A percentile compares a stretch with the other conserved stretches of the same genome.
phyloP scores from a whole-genome alignment of 2,329 filamentous ascomycete genomes.

The Cercospora sesami region DNA sequence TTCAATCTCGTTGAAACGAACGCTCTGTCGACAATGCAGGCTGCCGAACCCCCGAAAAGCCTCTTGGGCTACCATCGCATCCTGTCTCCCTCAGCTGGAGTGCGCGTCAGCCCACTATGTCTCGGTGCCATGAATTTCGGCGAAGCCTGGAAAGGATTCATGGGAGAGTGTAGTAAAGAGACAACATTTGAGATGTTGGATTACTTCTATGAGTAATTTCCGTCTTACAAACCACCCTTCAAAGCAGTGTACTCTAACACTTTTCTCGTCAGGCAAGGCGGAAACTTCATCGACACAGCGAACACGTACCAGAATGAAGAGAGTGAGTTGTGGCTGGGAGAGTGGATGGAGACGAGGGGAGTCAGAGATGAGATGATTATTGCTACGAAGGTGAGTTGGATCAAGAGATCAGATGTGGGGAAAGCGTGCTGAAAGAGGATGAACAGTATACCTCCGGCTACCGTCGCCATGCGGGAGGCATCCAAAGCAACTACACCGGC shows the following conservation, averaged over 20 bases:
- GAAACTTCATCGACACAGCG: conserved; percentile 49
- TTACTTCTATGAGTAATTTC: conserved; percentile 30
- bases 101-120: conserved; percentile 55
- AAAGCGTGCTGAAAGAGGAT: not conserved
- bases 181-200: conserved; percentile 38
- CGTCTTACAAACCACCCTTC: not conserved
- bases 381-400: conserved; percentile 20
- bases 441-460: conserved; percentile 35
- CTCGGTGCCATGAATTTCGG: conserved; percentile 59
- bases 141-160: conserved; percentile 45
- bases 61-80: conserved; percentile 44
- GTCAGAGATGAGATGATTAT: conserved; percentile 66
- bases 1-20: too few relatives aligned
- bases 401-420: too few relatives aligned
- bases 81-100: conserved; percentile 50
- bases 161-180: conserved; percentile 38
- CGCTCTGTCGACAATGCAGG: too few relatives aligned
- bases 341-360: conserved; percentile 29
- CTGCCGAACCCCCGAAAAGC: not conserved
- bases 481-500: conserved; percentile 55
- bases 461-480: conserved; percentile 29
- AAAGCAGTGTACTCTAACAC: not conserved
- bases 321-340: conserved; percentile 37
- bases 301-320: conserved; percentile 41
- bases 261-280: conserved; percentile 22